Percentiles rank a stretch among this genome's conserved stretches.
phyloP scores from a whole-genome alignment of 768 basidiomycete genomes.

The Russula griseocarnosa region DNA sequence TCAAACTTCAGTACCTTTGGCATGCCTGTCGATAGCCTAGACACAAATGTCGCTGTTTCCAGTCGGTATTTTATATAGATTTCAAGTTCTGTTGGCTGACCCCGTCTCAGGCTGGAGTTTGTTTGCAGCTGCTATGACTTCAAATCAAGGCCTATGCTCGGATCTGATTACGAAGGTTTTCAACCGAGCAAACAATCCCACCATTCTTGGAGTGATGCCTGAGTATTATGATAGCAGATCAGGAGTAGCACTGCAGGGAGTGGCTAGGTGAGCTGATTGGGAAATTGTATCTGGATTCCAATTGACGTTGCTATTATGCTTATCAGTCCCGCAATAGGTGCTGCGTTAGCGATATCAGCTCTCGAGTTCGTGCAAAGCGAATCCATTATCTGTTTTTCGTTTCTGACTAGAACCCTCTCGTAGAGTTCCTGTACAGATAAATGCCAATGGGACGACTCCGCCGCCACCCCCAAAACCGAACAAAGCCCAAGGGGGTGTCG shows the following conservation, averaged over 20 bases:
- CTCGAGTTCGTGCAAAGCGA: constrained; percentile 22
- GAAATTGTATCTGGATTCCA: too few relatives aligned
- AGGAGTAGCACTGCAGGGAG: constrained; percentile 1
- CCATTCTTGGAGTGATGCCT: constrained; percentile 10
- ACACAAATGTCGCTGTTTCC: neutral
- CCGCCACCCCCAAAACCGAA: neutral
- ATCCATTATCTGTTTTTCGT: neutral
- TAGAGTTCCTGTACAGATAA: constrained; percentile 8
- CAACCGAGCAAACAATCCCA: constrained; percentile 10
- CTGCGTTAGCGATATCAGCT: constrained; percentile 30
- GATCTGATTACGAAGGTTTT: constrained; percentile 19
- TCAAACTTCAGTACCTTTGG: constrained; percentile 11
- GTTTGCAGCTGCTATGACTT: constrained; percentile 21
- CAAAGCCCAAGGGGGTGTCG: too few relatives aligned
- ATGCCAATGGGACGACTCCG: neutral
- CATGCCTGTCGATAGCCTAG: constrained; percentile 18
- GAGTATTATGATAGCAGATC: constrained; percentile 1
- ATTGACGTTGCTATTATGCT: neutral
- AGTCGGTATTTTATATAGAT: neutral
- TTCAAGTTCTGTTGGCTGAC: neutral
- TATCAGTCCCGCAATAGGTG: constrained; percentile 31
- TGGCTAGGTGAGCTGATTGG: constrained; percentile 19
- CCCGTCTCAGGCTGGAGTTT: constrained; percentile 10
- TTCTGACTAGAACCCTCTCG: neutral
- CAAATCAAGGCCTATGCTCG: constrained; percentile 2